Conservation (phyloP, 75 land plant species). For the Ceratopteris richardii region DNA sequence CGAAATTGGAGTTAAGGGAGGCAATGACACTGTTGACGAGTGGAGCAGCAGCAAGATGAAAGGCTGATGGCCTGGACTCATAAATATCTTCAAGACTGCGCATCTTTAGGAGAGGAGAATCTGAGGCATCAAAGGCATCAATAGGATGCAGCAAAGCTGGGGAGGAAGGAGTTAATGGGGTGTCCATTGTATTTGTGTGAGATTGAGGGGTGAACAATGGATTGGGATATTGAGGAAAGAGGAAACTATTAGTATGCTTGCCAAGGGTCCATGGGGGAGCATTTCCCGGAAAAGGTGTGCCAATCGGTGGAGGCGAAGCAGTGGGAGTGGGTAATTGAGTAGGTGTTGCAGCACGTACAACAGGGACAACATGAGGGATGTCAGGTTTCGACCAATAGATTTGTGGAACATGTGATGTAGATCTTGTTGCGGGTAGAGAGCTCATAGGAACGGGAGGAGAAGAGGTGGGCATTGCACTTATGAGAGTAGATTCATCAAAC, state of each 20-base stretch:
- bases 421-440: background rate
- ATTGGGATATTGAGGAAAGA: background rate
- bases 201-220: background rate
- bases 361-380: background rate
- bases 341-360: no score
- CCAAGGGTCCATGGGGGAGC: background rate
- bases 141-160: background rate
- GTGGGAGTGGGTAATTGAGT: background rate
- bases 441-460: background rate
- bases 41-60: background rate
- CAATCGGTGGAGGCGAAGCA: background rate
- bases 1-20: background rate
- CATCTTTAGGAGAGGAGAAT: background rate
- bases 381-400: background rate
- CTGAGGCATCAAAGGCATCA: no score
- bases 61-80: background rate
- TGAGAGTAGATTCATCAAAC: background rate
- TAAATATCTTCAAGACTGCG: background rate
- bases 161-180: background rate
- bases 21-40: background rate
- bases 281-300: background rate
- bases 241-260: background rate
- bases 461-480: background rate
- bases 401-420: background rate
- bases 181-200: background rate